These are phyloP conservation scores for Neurospora sp. DNA, from an alignment of 495 filamentous ascomycete species.

Conservation along the genomic window DNA sequence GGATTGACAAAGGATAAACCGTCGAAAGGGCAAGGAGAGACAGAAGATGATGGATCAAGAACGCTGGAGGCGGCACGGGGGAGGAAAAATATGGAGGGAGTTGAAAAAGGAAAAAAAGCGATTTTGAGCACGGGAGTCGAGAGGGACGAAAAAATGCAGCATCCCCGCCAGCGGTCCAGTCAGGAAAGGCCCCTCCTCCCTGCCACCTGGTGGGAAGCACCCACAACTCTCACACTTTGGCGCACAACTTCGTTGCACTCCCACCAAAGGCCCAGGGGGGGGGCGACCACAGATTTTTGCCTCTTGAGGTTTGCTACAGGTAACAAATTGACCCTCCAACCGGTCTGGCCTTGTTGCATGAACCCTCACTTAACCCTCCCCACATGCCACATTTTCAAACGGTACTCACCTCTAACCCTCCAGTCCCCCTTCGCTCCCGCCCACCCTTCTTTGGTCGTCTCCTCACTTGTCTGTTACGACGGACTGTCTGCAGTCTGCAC, in stretches of 20 bases:
- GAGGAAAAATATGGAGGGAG: not conserved
- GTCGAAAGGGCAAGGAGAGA: conserved; percentile 12
- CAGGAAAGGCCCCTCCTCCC: conserved; percentile 7
- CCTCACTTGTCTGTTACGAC: not conserved
- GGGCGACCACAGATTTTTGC: not conserved
- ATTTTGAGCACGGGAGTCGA: conserved; percentile 9
- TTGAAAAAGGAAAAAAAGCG: conserved; percentile 6
- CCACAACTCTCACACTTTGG: not conserved
- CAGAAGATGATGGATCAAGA: conserved; percentile 18
- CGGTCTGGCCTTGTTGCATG: not conserved
- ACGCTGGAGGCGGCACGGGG: not conserved
- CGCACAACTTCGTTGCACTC: not conserved
- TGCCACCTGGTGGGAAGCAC: conserved; percentile 6
- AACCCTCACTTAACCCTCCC: not conserved
- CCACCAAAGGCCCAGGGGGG: not conserved
- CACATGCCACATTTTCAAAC: not conserved
- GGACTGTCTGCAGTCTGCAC: not conserved
- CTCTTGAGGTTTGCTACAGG: not conserved
- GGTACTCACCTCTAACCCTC: not conserved
- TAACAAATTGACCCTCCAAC: not conserved
- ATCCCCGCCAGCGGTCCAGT: conserved; percentile 14
- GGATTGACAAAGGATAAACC: conserved; percentile 26
- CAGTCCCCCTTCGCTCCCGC: not conserved
- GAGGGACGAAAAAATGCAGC: conserved; percentile 6
- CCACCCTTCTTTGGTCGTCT: not conserved